Evolutionary conservation across 306 rosid genomes (phyloP).

Genomic region (Heteromeles arbutifolia): DNA sequence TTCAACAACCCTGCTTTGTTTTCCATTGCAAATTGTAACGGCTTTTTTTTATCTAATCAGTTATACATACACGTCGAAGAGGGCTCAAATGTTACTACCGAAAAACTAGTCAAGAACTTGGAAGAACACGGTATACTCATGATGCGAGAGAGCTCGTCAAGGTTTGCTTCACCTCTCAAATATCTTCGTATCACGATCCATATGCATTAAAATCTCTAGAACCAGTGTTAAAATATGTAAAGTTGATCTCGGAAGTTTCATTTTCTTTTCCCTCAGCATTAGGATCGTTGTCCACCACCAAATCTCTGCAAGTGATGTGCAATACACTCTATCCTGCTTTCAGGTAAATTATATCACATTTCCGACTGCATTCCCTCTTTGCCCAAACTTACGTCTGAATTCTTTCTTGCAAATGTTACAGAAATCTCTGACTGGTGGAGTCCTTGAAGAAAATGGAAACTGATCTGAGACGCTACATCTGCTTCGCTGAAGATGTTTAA

Average conservation of each 20-base stretch:
- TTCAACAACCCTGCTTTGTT: background rate
- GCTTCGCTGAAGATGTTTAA: background rate
- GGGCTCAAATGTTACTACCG: conserved; percentile 39
- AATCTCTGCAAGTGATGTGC: conserved; percentile 64
- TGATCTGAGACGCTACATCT: conserved; percentile 3
- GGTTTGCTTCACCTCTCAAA: conserved; percentile 36
- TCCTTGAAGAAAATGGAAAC: conserved; percentile 42
- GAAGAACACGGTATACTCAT: conserved; percentile 54
- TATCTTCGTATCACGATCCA: background rate
- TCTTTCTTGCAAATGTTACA: conserved; percentile 26
- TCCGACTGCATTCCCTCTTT: background rate
- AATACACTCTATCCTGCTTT: conserved; percentile 68
- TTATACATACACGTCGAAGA: conserved; percentile 52
- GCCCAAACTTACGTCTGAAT: background rate
- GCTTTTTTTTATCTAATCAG: conserved; percentile 24
- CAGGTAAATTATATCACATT: conserved; percentile 38
- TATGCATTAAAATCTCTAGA: background rate
- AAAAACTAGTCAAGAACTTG: conserved; percentile 42
- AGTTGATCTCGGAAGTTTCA: background rate
- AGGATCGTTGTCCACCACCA: conserved; percentile 85
- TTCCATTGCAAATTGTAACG: background rate
- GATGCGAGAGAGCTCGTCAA: conserved; percentile 44
- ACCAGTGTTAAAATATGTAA: background rate
- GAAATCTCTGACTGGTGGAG: conserved; percentile 42
- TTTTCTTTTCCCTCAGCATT: conserved; percentile 41